Conservation (phyloP, 2,329 filamentous ascomycete genomes). For the Epichloe brachyelytri region DNA sequence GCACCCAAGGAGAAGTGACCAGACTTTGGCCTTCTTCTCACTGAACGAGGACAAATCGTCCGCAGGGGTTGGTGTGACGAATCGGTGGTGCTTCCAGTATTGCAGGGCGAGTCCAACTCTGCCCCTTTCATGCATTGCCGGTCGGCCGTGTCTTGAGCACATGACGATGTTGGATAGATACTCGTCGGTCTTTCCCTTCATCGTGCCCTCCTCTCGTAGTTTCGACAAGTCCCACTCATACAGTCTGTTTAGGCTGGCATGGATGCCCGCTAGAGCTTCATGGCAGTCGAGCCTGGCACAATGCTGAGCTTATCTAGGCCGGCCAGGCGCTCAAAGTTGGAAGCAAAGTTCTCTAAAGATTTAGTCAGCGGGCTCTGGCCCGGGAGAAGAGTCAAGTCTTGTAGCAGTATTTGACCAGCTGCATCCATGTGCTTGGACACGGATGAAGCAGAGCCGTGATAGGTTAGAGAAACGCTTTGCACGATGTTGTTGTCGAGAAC, state of each 20-base stretch:
- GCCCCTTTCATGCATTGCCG: constrained; percentile 55
- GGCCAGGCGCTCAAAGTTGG: constrained; percentile 58
- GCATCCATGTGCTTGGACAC: constrained; percentile 47
- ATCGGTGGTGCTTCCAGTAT: constrained; percentile 60
- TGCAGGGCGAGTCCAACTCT: constrained; percentile 59
- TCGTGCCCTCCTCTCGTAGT: constrained; percentile 34
- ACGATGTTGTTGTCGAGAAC: constrained; percentile 49
- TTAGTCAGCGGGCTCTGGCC: constrained; percentile 55
- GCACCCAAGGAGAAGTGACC: constrained; percentile 58
- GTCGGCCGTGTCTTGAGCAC: constrained; percentile 57
- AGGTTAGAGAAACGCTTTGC: constrained; percentile 47
- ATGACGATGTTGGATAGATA: constrained; percentile 44
- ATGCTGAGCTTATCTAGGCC: constrained; percentile 59
- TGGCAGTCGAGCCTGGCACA: constrained; percentile 58
- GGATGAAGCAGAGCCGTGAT: constrained; percentile 44
- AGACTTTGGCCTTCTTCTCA: constrained; percentile 37
- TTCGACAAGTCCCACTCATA: constrained; percentile 56
- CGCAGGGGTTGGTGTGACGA: constrained; percentile 24
- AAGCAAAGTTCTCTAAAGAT: constrained; percentile 55
- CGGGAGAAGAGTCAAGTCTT: constrained; percentile 47
- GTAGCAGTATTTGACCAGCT: constrained; percentile 52
- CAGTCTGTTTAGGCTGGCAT: constrained; percentile 55
- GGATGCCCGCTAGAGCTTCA: constrained; percentile 63
- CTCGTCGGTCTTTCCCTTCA: constrained; percentile 33
- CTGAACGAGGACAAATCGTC: constrained; percentile 24